A percentile compares a stretch with the other conserved stretches of the same genome.
Evolutionary conservation across 257 asterid genomes (phyloP).

Genomic region (Agastache rugosa): DNA sequence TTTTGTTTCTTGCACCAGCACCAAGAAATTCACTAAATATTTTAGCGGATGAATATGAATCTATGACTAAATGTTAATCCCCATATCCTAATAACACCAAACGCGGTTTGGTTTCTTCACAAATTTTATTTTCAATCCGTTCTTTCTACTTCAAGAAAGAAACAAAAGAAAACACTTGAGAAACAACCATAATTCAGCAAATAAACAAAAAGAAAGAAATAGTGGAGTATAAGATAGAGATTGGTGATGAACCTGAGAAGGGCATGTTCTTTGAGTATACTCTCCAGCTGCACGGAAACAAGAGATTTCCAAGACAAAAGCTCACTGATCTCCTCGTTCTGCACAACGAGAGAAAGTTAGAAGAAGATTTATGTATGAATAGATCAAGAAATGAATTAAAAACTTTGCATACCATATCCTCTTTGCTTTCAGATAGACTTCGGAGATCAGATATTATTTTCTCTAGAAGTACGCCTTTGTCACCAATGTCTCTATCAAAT

Average conservation of each 20-base stretch:
- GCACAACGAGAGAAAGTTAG: slow-evolving; percentile 39
- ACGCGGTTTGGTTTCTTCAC: background rate
- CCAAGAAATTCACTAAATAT: too few relatives aligned
- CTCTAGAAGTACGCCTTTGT: slow-evolving; percentile 58
- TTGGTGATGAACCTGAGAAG: slow-evolving; percentile 63
- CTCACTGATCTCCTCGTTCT: slow-evolving; percentile 74
- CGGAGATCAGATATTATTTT: slow-evolving; percentile 62
- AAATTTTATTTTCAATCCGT: background rate
- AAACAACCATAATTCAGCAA: background rate
- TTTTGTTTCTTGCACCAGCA: background rate
- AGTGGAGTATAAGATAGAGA: background rate
- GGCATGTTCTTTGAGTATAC: slow-evolving; percentile 62
- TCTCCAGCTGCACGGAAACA: slow-evolving; percentile 71
- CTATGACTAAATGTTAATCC: too few relatives aligned
- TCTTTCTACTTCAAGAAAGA: background rate
- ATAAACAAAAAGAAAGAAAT: background rate
- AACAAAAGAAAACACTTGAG: too few relatives aligned
- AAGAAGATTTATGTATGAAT: background rate
- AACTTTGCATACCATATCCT: slow-evolving; percentile 63
- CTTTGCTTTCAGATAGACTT: slow-evolving; percentile 70
- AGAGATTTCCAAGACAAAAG: slow-evolving; percentile 80
- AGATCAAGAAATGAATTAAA: background rate
- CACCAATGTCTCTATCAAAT: slow-evolving; percentile 68
- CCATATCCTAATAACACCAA: background rate
- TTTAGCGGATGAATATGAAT: too few relatives aligned